Conservation (phyloP, 768 basidiomycete species). For the Pleurotus sapidus region DNA sequence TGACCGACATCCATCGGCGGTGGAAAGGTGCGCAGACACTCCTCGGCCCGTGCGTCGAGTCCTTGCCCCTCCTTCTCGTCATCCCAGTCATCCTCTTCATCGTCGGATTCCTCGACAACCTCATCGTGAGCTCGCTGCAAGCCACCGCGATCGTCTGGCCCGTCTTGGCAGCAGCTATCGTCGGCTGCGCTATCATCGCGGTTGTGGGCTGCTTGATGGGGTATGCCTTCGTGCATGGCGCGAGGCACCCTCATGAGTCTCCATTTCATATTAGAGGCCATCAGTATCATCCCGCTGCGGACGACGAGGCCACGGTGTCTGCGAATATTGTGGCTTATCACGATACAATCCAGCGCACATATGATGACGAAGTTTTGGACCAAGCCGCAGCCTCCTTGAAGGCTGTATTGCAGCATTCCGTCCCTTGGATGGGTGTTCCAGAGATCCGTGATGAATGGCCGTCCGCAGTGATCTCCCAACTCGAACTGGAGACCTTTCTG, state of each 20-base stretch:
- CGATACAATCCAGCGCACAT: slow-evolving; percentile 12
- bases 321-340: slow-evolving; percentile 10
- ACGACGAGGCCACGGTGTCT: slow-evolving; percentile 1
- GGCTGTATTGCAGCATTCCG: not conserved
- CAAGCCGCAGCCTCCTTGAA: slow-evolving; percentile 13
- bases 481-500: not conserved
- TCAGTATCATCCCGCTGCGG: not conserved
- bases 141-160: not conserved
- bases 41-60: slow-evolving; percentile 13
- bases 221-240: not conserved
- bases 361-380: slow-evolving; percentile 15
- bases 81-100: slow-evolving; percentile 16
- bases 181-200: slow-evolving; percentile 11
- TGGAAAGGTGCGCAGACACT: slow-evolving; percentile 11
- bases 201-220: slow-evolving; percentile 6
- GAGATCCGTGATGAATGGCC: not conserved
- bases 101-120: slow-evolving; percentile 14
- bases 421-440: slow-evolving; percentile 3
- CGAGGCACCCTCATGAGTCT: not conserved
- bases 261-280: not conserved
- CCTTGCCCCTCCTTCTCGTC: slow-evolving; percentile 16
- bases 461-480: not conserved
- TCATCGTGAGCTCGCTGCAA: slow-evolving; percentile 10
- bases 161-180: slow-evolving; percentile 8
- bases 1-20: slow-evolving; percentile 15